A percentile compares a stretch with the other conserved stretches of the same genome.
Evolutionary conservation across 176 grass and related monocot genomes (phyloP).

Genomic region (Oryza glumipatula): DNA sequence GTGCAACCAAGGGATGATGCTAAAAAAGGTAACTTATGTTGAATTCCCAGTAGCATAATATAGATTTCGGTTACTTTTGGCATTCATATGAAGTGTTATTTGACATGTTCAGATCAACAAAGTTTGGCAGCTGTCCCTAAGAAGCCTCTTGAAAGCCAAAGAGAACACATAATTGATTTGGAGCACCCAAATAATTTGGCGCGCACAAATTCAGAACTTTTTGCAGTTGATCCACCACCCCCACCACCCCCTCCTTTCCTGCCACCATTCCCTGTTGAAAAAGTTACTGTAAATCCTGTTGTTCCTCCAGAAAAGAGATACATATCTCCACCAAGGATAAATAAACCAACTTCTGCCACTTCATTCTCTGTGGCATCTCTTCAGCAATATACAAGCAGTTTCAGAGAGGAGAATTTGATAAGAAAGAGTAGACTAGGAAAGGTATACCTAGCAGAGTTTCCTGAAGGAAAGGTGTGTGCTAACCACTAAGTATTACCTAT

Average conservation of each 20-base stretch:
- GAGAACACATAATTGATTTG: conserved; percentile 68
- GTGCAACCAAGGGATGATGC: conserved; percentile 54
- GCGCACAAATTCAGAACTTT: conserved; percentile 58
- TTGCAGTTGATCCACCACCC: conserved; percentile 24
- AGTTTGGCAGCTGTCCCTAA: conserved; percentile 48
- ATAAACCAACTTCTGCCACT: conserved; percentile 49
- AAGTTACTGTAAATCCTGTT: conserved; percentile 54
- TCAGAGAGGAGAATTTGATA: conserved; percentile 80
- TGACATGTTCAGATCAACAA: too few relatives aligned
- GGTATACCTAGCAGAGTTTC: conserved; percentile 81
- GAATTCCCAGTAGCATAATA: conserved; percentile 23
- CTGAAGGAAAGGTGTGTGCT: conserved; percentile 75
- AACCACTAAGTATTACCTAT: conserved; percentile 12
- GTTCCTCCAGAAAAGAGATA: conserved; percentile 49
- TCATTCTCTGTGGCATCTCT: conserved; percentile 85
- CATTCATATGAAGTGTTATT: too few relatives aligned
- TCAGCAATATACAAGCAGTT: conserved; percentile 91
- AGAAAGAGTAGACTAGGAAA: conserved; percentile 81
- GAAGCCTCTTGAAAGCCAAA: conserved; percentile 57
- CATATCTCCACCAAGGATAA: conserved; percentile 45
- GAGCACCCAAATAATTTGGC: conserved; percentile 39
- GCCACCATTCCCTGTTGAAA: conserved; percentile 38
- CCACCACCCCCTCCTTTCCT: conserved; percentile 29
- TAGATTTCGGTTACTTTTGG: not conserved
- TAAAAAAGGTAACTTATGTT: conserved; percentile 48